Conservation (phyloP, 2,329 filamentous ascomycete species). For the Zymoseptoria ardabiliae region DNA sequence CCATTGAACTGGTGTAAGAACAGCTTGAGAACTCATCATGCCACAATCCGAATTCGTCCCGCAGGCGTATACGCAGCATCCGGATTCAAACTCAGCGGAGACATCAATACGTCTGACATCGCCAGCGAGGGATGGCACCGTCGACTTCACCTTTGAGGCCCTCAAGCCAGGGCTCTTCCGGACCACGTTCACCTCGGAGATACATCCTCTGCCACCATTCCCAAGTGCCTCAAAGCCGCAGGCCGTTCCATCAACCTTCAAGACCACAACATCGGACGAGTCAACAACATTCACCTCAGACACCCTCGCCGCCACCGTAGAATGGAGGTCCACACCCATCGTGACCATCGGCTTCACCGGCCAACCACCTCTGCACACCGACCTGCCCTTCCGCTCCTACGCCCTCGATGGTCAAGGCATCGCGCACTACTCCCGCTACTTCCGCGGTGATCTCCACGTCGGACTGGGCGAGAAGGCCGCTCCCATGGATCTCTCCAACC, state of each 20-base stretch:
- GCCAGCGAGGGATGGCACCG: slow-evolving; percentile 33
- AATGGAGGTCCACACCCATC: slow-evolving; percentile 53
- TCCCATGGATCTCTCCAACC: slow-evolving; percentile 63
- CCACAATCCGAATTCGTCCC: slow-evolving; percentile 44
- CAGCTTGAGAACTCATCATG: slow-evolving; percentile 25
- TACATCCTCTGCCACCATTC: slow-evolving; percentile 58
- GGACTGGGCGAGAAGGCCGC: slow-evolving; percentile 66
- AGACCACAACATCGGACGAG: slow-evolving; percentile 20
- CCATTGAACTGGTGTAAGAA: background rate
- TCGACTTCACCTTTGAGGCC: slow-evolving; percentile 57
- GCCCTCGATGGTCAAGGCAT: slow-evolving; percentile 54
- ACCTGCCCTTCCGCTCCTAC: slow-evolving; percentile 61
- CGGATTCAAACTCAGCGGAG: slow-evolving; percentile 16
- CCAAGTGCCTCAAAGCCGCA: slow-evolving; percentile 50
- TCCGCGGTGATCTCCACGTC: slow-evolving; percentile 56
- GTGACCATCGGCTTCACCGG: slow-evolving; percentile 49
- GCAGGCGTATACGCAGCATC: slow-evolving; percentile 30
- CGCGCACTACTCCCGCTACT: slow-evolving; percentile 58
- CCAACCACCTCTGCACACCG: slow-evolving; percentile 50
- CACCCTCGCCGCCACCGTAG: slow-evolving; percentile 47
- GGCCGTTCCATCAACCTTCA: slow-evolving; percentile 3
- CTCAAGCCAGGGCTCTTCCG: slow-evolving; percentile 58
- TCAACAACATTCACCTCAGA: slow-evolving; percentile 35
- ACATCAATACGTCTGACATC: slow-evolving; percentile 38
- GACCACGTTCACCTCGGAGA: slow-evolving; percentile 56